Evolutionary conservation across 2,329 filamentous ascomycete genomes (phyloP), one percentile per base, ranked within the genome.

Genomic region (Colletotrichum coccodes): DNA sequence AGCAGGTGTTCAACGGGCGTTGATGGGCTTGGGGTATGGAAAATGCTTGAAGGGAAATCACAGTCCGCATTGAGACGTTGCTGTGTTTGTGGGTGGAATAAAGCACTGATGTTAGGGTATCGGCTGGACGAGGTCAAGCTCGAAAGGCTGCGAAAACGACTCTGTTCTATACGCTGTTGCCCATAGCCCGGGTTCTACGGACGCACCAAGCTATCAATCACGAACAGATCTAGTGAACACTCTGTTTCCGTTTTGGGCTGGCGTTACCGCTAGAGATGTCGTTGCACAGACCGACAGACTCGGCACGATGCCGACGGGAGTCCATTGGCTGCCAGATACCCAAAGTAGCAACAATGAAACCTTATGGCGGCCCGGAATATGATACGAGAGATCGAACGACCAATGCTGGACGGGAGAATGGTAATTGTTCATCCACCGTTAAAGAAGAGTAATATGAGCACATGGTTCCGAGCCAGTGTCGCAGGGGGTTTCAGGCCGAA

Each of bases 261-360:
- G 30, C 52, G 36, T 36, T 28, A 7, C 34, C 26, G 16, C 7
- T 8, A 28, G 53, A 21, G n/a, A 54, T 38, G 53, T 64, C 34
- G 61, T 65, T 60, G 47, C 56, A 65, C 62, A 34, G 62, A 54
- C 56, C 21, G 38, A 16, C 6, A 11, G 21, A 50, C 34, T 64
- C 56, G 56, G 63, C 63, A 65, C 57, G 18, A 40, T 60, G 63
- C 63, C 63, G 63, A 65, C 38, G 40, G 32, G 30, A 21, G 28
- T 16, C n/a, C n/a, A n/a, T 21, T 54, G 36, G 34, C 63, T 21
- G 30, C 36, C 38, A 40, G 30, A 30, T 47, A 28, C 47, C 38
- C 56, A 18, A 47, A 44, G 36, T 54, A 47, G 56, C 21, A 52
- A 46, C 30, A 40, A 32, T 47, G 56, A 65, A 54, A 65, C 62